Conservation (phyloP, 108 stramenopile genomes). For the Schizochytrium sp. region DNA sequence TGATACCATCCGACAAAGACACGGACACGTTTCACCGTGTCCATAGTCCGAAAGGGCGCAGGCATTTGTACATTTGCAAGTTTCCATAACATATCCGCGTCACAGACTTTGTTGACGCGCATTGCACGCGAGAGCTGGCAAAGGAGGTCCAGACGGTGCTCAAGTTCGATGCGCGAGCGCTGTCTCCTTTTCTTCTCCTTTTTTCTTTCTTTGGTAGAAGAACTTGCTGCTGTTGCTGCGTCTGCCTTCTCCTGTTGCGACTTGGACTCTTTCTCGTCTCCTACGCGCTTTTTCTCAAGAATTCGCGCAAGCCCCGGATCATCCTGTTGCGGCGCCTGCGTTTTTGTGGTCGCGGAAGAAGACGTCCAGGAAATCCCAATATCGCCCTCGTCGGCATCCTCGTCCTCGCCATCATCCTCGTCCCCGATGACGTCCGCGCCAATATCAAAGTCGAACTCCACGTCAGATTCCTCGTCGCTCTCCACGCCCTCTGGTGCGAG, state of each 20-base stretch:
- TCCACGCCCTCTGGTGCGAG: not conserved
- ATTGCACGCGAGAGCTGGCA: not conserved
- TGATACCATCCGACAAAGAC: not conserved
- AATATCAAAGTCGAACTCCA: not conserved
- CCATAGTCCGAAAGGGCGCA: not conserved
- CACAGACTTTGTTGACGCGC: not conserved
- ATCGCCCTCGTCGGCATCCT: not conserved
- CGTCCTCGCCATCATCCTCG: not conserved
- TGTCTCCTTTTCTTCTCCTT: not conserved
- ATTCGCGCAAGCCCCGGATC: too few relatives aligned
- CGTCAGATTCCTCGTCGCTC: not conserved
- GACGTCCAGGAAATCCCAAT: too few relatives aligned
- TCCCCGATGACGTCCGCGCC: not conserved
- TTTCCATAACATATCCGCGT: not conserved
- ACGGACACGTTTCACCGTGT: not conserved
- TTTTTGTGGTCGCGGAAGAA: too few relatives aligned
- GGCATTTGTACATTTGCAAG: not conserved
- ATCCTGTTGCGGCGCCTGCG: too few relatives aligned
- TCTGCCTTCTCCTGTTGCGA: not conserved
- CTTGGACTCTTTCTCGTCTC: too few relatives aligned
- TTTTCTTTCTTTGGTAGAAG: not conserved
- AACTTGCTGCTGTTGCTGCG: not conserved
- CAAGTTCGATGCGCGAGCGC: not conserved
- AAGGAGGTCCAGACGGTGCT: not conserved
- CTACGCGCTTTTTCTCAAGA: too few relatives aligned